These are phyloP conservation scores for Rhodotorula paludigena DNA, from an alignment of 768 basidiomycete species.

Conservation along the genomic window DNA sequence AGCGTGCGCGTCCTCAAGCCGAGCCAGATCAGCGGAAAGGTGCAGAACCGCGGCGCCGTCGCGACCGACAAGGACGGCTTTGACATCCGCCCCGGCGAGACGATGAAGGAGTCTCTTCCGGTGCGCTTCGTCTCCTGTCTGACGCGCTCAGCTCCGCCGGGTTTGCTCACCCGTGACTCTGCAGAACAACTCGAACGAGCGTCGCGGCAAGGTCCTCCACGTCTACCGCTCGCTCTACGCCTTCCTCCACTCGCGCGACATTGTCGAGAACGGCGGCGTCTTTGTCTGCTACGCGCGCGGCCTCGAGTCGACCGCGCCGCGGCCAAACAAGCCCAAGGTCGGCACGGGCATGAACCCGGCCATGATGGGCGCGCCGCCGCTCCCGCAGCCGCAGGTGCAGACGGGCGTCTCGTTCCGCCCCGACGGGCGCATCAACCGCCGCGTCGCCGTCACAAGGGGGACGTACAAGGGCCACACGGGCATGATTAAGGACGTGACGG, in stretches of 20 bases:
- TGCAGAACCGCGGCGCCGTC: constrained; percentile 73
- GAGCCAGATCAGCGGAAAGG: constrained; percentile 81
- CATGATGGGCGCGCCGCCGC: constrained; percentile 73
- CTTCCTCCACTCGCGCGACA: constrained; percentile 88
- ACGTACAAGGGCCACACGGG: constrained; percentile 86
- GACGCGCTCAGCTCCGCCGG: constrained; percentile 7
- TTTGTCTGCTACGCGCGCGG: constrained; percentile 85
- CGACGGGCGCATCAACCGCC: constrained; percentile 53
- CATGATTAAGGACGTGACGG: constrained; percentile 90
- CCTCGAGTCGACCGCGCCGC: constrained; percentile 78
- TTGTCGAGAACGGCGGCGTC: constrained; percentile 83
- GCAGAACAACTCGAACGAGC: constrained; percentile 50
- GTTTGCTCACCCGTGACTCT: neutral
- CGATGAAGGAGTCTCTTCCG: constrained; percentile 84
- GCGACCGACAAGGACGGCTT: constrained; percentile 85
- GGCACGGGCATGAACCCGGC: constrained; percentile 62
- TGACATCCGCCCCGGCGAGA: constrained; percentile 79
- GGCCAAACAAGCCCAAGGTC: constrained; percentile 85
- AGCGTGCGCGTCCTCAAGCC: constrained; percentile 83
- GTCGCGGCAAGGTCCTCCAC: constrained; percentile 85
- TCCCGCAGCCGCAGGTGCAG: constrained; percentile 42
- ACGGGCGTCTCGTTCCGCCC: constrained; percentile 22
- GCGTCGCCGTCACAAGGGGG: constrained; percentile 77
- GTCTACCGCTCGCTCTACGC: constrained; percentile 90
- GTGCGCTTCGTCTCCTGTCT: constrained; percentile 50